Base-by-base conservation (phyloP, 2,329 filamentous ascomycete genomes). In the Neofusicoccum parvum region DNA sequence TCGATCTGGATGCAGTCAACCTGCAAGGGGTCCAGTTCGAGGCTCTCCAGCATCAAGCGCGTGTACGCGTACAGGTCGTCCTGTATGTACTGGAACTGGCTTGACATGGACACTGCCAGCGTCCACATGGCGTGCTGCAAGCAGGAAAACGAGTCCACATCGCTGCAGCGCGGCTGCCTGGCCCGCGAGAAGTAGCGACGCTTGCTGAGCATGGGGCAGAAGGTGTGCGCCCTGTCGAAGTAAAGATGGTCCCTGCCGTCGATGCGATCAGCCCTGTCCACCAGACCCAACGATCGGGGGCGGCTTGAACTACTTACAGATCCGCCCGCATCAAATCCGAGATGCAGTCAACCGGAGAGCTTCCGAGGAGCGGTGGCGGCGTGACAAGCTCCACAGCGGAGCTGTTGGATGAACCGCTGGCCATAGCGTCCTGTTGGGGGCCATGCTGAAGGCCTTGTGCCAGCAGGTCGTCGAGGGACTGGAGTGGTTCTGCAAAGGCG, bases 111-210 rank as follows among this genome's bases (percentile, higher is more conserved):
- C 1, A 77, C 73, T 11, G 78, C 76, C 10, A 77, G 51, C 1
- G 76, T 73, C 76, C 77, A 78, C 75, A 79, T 76, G 27, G 77
- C 73, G 58, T 49, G 20, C 23, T 49, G 46, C 46, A 49, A 73
- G 71, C 63, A 79, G 77, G 4, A 79, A 67, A 62, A 49, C 23
- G 17, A 17, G 23, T n/a, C 36, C 34, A 32, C 41, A 9, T 60
- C 39, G 23, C 11, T 17, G 20, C 10, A 17, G 23, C 48, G 60
- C 60, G 54, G 45, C 11, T 62, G 36, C 23, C 41, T 54, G n/a
- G 64, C 23, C 46, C 64, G 43, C 14, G 56, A 62, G 27, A 66
- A 48, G 36, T 66, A 66, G 27, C 45, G 64, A n/a, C 37, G 46
- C 20, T 59, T 45, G n/a, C 60, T n/a, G 23, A 66, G 43, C 9